Percentiles rank a stretch among this genome's conserved stretches.
phyloP scores from a whole-genome alignment of 2,329 filamentous ascomycete genomes.

The Phyllosticta ampelicida region DNA sequence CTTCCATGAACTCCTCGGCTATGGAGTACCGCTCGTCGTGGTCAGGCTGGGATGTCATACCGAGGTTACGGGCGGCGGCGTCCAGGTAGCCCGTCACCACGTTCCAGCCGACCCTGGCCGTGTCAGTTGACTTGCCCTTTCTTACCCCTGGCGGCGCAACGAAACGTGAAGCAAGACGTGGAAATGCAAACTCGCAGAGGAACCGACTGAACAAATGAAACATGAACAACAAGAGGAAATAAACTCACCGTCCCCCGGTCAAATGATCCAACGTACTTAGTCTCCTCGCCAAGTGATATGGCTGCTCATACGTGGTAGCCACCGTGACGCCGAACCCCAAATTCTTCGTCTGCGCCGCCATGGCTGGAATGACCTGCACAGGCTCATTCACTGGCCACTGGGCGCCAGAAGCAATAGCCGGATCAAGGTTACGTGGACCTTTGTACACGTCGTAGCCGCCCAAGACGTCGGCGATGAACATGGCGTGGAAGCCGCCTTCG shows the following conservation, averaged over 20 bases:
- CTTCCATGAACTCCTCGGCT: conserved; percentile 53
- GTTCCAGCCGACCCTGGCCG: conserved; percentile 22
- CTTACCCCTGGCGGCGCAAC: too few relatives aligned
- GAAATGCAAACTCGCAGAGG: background rate
- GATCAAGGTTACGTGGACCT: conserved; percentile 42
- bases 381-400: conserved; percentile 67
- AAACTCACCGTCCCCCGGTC: conserved; percentile 43
- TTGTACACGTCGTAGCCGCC: conserved; percentile 62
- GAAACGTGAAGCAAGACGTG: background rate
- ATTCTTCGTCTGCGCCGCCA: conserved; percentile 56
- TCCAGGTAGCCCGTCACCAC: conserved; percentile 60
- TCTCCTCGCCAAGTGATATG: conserved; percentile 55
- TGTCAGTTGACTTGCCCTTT: background rate
- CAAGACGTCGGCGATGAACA: conserved; percentile 38
- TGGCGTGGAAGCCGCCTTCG: conserved; percentile 28
- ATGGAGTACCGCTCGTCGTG: conserved; percentile 57
- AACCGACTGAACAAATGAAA: background rate
- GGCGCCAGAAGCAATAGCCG: conserved; percentile 50
- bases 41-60: conserved; percentile 44
- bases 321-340: conserved; percentile 61
- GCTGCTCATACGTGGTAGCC: conserved; percentile 58
- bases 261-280: conserved; percentile 58
- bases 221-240: background rate
- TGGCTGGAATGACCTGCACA: conserved; percentile 50
- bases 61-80: conserved; percentile 53